These are phyloP conservation scores for Moniliophthora roreri DNA, from an alignment of 1,284 basidiomycete genomes.

Conservation along the genomic window DNA sequence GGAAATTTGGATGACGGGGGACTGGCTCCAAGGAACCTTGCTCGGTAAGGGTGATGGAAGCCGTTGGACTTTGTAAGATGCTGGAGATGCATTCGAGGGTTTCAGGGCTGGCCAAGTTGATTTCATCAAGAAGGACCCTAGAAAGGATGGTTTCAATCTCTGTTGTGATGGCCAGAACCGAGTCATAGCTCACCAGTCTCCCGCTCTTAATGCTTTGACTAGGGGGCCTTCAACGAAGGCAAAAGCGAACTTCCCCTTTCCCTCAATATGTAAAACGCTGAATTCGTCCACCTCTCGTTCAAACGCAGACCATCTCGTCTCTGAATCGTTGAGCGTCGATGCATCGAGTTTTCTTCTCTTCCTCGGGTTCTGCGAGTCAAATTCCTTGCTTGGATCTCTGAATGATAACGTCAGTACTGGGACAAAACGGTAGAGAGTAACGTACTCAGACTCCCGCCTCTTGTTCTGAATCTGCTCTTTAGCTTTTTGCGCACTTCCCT, in stretches of 20 bases:
- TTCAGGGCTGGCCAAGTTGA: constrained; percentile 94
- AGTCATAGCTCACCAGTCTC: constrained; percentile 78
- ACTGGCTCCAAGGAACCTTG: constrained; percentile 91
- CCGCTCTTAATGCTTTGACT: constrained; percentile 86
- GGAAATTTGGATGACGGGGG: constrained; percentile 91
- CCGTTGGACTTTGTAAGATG: constrained; percentile 81
- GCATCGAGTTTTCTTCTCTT: constrained; percentile 76
- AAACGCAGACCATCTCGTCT: constrained; percentile 73
- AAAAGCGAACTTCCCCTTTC: constrained; percentile 88
- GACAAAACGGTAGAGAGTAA: constrained; percentile 10
- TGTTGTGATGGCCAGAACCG: neutral
- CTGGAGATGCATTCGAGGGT: constrained; percentile 92
- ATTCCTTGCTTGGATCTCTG: constrained; percentile 14
- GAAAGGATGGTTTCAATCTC: constrained; percentile 9
- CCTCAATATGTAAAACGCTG: constrained; percentile 82
- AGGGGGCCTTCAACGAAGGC: constrained; percentile 96
- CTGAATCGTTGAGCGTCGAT: constrained; percentile 42
- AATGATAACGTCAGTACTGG: neutral
- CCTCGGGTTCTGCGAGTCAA: constrained; percentile 49
- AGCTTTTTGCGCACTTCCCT: constrained; percentile 73
- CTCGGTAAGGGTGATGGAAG: constrained; percentile 93
- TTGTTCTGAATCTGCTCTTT: constrained; percentile 58
- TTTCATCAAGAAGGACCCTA: constrained; percentile 94
- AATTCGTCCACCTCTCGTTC: constrained; percentile 77
- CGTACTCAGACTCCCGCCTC: constrained; percentile 45